These are phyloP conservation scores for Umbelopsis sp. DNA, from an alignment of 192 early-diverging fungal genomes.

Conservation along the genomic window DNA sequence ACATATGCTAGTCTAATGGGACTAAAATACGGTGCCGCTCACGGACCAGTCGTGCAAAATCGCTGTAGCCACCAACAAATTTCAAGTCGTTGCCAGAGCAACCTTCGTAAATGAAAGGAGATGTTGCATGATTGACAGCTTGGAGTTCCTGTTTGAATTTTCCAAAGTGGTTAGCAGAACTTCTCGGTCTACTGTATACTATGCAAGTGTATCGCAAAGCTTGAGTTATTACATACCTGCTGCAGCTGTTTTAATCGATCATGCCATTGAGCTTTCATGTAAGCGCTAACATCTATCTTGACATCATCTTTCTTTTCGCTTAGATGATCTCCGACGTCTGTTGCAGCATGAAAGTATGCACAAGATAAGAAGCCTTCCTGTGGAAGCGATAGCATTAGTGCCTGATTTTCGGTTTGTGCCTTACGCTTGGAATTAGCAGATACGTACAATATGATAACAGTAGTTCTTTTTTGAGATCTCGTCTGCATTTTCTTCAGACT, in stretches of 20 bases:
- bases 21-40: constrained; percentile 11
- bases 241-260: constrained; percentile 29
- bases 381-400: neutral
- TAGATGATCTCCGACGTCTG: constrained; percentile 35
- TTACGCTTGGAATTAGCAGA: neutral
- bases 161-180: neutral
- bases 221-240: constrained; percentile 6
- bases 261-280: constrained; percentile 34
- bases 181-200: too few relatives aligned
- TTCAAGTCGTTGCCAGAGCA: constrained; percentile 35
- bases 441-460: constrained; percentile 39
- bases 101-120: constrained; percentile 55
- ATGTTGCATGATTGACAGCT: constrained; percentile 39
- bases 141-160: constrained; percentile 17
- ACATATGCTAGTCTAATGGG: neutral
- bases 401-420: neutral
- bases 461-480: constrained; percentile 30
- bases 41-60: constrained; percentile 35
- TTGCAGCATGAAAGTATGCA: constrained; percentile 44
- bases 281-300: constrained; percentile 37
- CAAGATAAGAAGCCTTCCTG: constrained; percentile 51
- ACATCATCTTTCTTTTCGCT: constrained; percentile 28
- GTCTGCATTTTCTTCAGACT: constrained; percentile 15
- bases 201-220: too few relatives aligned
- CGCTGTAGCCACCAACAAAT: constrained; percentile 47